These are phyloP conservation scores for Talaromyces sp. DNA, from an alignment of 2,329 filamentous ascomycete species.

Conservation along the genomic window DNA sequence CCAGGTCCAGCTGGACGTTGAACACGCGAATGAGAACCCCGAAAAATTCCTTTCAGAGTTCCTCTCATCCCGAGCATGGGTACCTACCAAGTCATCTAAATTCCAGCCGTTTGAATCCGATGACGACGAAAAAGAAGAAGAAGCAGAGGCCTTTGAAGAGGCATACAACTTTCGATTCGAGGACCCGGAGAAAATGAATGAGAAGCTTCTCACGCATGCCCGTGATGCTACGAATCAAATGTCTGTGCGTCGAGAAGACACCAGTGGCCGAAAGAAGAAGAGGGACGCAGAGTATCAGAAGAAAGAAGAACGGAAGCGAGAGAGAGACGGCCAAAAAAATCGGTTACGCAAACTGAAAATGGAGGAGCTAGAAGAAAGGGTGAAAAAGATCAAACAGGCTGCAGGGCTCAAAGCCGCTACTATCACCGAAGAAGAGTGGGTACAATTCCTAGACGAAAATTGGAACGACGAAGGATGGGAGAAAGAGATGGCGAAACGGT, in stretches of 20 bases:
- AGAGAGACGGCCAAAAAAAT: slow-evolving; percentile 75
- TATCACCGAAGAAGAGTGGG: slow-evolving; percentile 74
- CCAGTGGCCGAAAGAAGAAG: slow-evolving; percentile 68
- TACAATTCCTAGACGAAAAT: slow-evolving; percentile 75
- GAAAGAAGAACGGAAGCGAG: slow-evolving; percentile 72
- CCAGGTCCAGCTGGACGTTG: slow-evolving; percentile 61
- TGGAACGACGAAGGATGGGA: slow-evolving; percentile 93
- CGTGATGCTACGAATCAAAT: slow-evolving; percentile 77
- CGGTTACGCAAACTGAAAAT: slow-evolving; percentile 82
- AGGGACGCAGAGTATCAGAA: slow-evolving; percentile 72
- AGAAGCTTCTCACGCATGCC: slow-evolving; percentile 81
- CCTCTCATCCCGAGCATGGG: slow-evolving; percentile 86
- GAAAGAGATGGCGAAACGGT: slow-evolving; percentile 78
- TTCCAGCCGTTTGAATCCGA: slow-evolving; percentile 89
- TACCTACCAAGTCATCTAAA: slow-evolving; percentile 60
- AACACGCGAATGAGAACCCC: slow-evolving; percentile 78
- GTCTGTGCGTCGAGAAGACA: slow-evolving; percentile 81
- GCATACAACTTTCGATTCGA: slow-evolving; percentile 97
- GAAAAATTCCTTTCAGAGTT: slow-evolving; percentile 95
- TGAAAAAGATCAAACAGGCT: slow-evolving; percentile 82
- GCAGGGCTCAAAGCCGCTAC: slow-evolving; percentile 69
- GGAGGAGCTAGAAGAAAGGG: slow-evolving; percentile 82
- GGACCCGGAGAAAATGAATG: slow-evolving; percentile 81
- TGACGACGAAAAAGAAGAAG: slow-evolving; percentile 69
- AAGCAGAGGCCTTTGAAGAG: slow-evolving; percentile 82